These are phyloP conservation scores for Cylindrotheca fusiformis DNA, from an alignment of 108 stramenopile genomes.

Conservation along the genomic window DNA sequence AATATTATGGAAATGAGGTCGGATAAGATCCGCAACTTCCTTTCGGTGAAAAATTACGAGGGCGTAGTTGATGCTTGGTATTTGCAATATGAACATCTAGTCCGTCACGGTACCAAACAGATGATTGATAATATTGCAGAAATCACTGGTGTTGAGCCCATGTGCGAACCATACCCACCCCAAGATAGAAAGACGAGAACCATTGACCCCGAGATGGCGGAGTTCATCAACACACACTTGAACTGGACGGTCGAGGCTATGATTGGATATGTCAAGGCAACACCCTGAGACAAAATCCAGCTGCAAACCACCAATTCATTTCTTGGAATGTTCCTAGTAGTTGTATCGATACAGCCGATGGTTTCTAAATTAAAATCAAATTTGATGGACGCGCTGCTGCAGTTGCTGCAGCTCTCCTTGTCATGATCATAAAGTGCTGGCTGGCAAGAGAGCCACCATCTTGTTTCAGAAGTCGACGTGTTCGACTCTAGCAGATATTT, in stretches of 20 bases:
- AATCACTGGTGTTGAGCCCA: conserved; percentile 70
- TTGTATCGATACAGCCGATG: too few relatives aligned
- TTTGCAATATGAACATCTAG: conserved; percentile 73
- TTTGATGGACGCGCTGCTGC: too few relatives aligned
- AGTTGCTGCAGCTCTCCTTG: too few relatives aligned
- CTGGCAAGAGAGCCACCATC: too few relatives aligned
- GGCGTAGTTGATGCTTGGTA: conserved; percentile 73
- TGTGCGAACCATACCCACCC: conserved; percentile 63
- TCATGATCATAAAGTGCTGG: too few relatives aligned
- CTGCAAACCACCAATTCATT: too few relatives aligned
- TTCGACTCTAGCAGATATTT: too few relatives aligned
- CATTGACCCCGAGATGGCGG: conserved; percentile 55
- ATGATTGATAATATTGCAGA: conserved; percentile 58
- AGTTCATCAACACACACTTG: conserved; percentile 65
- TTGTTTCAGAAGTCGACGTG: too few relatives aligned
- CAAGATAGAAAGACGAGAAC: conserved; percentile 62
- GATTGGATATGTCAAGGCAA: conserved; percentile 86
- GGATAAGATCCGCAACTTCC: conserved; percentile 85
- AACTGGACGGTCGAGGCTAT: conserved; percentile 82
- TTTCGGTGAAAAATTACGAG: conserved; percentile 54
- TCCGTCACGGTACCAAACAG: conserved; percentile 63
- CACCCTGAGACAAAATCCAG: too few relatives aligned
- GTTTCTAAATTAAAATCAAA: too few relatives aligned
- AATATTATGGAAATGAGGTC: conserved; percentile 84
- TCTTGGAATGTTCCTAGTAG: too few relatives aligned